Conservation (phyloP, 805 yeast species). For the Spencermartinsiella europaea region DNA sequence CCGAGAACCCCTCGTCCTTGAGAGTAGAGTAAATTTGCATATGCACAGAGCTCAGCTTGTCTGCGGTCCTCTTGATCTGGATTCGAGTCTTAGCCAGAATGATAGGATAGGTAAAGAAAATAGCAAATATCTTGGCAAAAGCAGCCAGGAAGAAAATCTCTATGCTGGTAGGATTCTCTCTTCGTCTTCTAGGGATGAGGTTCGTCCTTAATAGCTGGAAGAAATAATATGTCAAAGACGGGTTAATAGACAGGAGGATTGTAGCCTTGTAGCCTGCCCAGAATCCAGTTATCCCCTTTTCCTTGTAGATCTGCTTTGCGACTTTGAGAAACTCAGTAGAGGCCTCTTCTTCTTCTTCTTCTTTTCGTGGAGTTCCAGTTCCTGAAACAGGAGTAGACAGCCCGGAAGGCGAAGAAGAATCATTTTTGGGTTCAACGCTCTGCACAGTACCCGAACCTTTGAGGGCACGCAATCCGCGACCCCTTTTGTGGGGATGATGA, state of each 20-base stretch:
- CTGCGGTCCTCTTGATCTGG: conserved; percentile 38
- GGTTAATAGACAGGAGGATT: conserved; percentile 28
- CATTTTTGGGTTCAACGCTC: not conserved
- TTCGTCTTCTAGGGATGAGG: conserved; percentile 20
- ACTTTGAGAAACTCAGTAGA: conserved; percentile 10
- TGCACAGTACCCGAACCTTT: not conserved
- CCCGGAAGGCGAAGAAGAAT: not conserved
- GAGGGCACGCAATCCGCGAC: not conserved
- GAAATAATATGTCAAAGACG: conserved; percentile 32
- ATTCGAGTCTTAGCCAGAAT: conserved; percentile 70
- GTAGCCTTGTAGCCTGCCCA: conserved; percentile 33
- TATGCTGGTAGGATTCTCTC: conserved; percentile 24
- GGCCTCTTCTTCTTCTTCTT: not conserved
- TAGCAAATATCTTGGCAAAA: conserved; percentile 59
- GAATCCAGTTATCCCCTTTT: conserved; percentile 29
- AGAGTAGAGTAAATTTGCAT: conserved; percentile 37
- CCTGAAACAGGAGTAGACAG: not conserved
- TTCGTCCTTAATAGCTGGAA: conserved; percentile 25
- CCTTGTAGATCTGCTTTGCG: conserved; percentile 23
- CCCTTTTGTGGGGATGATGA: not conserved
- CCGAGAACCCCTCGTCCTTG: conserved; percentile 67
- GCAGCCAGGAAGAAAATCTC: conserved; percentile 67
- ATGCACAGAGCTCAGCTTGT: conserved; percentile 4
- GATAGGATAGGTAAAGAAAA: conserved; percentile 66
- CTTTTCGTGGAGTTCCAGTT: not conserved